Evolutionary conservation across 208 protist genomes (phyloP).

Genomic region (Acanthamoeba royreba): DNA sequence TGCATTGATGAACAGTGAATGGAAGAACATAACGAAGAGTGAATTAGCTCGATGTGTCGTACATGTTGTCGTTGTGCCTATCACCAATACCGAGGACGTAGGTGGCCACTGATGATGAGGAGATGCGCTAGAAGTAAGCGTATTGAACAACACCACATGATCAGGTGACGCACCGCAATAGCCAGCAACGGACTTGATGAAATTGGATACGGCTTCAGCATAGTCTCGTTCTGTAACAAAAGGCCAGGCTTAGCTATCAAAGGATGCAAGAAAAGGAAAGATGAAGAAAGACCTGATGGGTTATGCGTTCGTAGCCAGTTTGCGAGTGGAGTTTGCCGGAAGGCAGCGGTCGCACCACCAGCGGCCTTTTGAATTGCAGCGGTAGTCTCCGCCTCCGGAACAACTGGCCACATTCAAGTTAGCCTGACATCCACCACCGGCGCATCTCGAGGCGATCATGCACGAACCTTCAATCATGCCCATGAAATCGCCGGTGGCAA

Average conservation of each 20-base stretch:
- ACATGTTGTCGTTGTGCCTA: constrained; percentile 75
- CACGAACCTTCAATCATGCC: constrained; percentile 79
- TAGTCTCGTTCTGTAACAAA: constrained; percentile 36
- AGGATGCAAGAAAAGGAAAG: neutral
- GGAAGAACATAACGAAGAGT: no score
- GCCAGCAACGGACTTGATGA: constrained; percentile 88
- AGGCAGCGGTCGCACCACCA: constrained; percentile 62
- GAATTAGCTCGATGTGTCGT: no score
- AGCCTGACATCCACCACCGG: neutral
- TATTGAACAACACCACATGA: no score
- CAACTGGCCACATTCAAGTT: constrained; percentile 47
- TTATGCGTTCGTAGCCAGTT: constrained; percentile 61
- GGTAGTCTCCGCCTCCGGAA: constrained; percentile 74
- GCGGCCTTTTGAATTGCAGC: constrained; percentile 74
- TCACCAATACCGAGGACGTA: constrained; percentile 87
- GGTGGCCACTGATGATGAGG: constrained; percentile 92
- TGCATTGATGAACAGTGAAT: no score
- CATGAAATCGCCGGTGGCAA: constrained; percentile 78
- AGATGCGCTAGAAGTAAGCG: no score
- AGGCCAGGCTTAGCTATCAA: neutral
- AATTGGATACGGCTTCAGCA: constrained; percentile 86
- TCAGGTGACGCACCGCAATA: constrained; percentile 78
- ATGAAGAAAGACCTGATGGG: neutral
- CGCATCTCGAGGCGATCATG: no score
- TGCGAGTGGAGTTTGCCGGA: constrained; percentile 62